These are phyloP conservation scores for Podaxis sp. DNA, from an alignment of 768 basidiomycete species.

Conservation along the genomic window DNA sequence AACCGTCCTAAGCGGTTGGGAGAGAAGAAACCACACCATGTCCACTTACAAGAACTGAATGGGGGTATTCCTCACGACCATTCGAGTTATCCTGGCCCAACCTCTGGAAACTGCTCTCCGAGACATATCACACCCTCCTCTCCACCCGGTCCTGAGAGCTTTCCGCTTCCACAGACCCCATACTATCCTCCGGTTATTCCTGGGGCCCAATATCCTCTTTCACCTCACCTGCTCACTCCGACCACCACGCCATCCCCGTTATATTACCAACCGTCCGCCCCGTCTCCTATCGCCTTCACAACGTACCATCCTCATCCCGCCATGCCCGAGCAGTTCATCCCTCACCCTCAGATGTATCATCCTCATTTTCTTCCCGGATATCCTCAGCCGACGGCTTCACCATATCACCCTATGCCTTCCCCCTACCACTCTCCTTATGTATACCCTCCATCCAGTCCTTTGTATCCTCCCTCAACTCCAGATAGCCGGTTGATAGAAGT, in stretches of 20 bases:
- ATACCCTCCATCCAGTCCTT: neutral
- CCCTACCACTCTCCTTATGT: conserved; percentile 3
- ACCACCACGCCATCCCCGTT: neutral
- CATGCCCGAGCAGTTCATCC: conserved; percentile 1
- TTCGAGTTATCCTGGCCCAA: neutral
- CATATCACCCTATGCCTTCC: conserved; percentile 5
- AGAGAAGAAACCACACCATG: neutral
- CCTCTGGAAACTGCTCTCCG: neutral
- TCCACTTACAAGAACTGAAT: neutral
- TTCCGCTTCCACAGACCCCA: neutral
- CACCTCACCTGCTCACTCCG: neutral
- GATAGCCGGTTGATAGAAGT: neutral
- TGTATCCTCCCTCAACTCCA: neutral
- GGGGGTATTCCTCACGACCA: neutral
- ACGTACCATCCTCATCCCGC: conserved; percentile 2
- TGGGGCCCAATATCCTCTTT: neutral
- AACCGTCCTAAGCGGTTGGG: neutral
- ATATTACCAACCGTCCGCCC: neutral
- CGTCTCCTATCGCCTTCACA: conserved; percentile 1
- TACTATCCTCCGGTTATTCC: neutral
- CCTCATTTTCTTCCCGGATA: conserved; percentile 1
- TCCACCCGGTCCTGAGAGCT: neutral
- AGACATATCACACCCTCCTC: neutral
- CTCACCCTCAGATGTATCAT: neutral
- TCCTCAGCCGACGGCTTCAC: neutral